Evolutionary conservation across 352 stramenopile species (phyloP), one percentile per base, ranked within the genome.

Genomic region (Phytophthora crassamura): DNA sequence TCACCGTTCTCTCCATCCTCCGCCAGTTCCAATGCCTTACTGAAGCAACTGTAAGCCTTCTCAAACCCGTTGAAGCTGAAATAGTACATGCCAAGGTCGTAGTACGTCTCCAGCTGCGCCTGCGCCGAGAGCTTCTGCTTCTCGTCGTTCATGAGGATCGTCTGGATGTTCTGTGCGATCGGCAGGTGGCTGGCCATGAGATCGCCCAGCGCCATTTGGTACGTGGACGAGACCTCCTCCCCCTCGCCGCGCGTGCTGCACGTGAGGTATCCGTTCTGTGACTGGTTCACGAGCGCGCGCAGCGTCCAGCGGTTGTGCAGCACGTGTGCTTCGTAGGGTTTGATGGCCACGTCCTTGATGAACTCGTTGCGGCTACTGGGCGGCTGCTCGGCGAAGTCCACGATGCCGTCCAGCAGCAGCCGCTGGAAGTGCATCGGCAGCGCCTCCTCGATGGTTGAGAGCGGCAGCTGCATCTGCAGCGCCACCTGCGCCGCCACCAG

Each of bases 231-330:
- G 16, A 88, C 62, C 62, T 91, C 85, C 33, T 93, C 85, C 5
- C 79, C 83, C 28, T 91, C 85, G 52, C 73, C 76, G 43, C 84
- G 81, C 16, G 71, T 88, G 38, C 72, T 91, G 22, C 74, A 82
- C 16, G 82, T 91, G n/a, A 93, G 47, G 53, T 88, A 91, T 8
- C 82, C 80, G 45, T 76, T 93, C 63, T 89, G 80, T 10, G 82
- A 80, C 69, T 93, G 80, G 14, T 72, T 83, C 43, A 89, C 80
- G 35, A 93, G 74, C 30, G 82, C 75, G 28, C 87, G 85, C 50
- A 95, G 58, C 45, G 83, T 88, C 87, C 87, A 95, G 28, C 87
- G 87, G 22, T 89, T 84, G 65, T 91, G 84, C 41, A 93, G 51
- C 32, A 94, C 52, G 12, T 78, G 75, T 0, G 84, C 84, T 20